phyloP scores from a whole-genome alignment of 1,284 basidiomycete species.

The Austroboletus novae-zelandiae region DNA sequence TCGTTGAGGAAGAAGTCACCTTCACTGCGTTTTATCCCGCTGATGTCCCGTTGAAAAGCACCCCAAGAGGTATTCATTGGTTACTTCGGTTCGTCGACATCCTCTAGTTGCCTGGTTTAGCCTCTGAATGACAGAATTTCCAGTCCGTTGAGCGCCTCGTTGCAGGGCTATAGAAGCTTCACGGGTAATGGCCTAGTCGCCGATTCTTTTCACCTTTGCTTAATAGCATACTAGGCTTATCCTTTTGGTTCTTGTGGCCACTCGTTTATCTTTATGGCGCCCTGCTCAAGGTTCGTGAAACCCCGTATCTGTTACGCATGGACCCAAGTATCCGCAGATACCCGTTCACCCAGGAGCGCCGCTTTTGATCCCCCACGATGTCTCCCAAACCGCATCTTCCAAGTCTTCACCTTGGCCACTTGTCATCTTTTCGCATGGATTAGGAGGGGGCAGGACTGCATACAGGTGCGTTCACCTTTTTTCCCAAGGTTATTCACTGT shows the following conservation, averaged over 20 bases:
- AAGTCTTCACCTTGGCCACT: slow-evolving; percentile 56
- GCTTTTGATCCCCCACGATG: slow-evolving; percentile 41
- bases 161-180: slow-evolving; percentile 46
- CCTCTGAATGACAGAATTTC: not conserved
- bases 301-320: not conserved
- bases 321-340: slow-evolving; percentile 37
- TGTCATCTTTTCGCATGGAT: slow-evolving; percentile 79
- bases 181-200: slow-evolving; percentile 27
- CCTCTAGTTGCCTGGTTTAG: not conserved
- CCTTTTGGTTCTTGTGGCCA: slow-evolving; percentile 48
- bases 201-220: not conserved
- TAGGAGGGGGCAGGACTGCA: slow-evolving; percentile 69
- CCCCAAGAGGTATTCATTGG: slow-evolving; percentile 48
- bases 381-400: slow-evolving; percentile 1
- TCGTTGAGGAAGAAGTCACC: slow-evolving; percentile 53
- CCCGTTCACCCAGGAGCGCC: slow-evolving; percentile 57
- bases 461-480: slow-evolving; percentile 51
- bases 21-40: slow-evolving; percentile 64
- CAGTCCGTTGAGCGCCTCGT: slow-evolving; percentile 43
- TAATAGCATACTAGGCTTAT: slow-evolving; percentile 26
- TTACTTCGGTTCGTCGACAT: slow-evolving; percentile 42
- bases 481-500: not conserved
- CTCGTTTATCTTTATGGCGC: slow-evolving; percentile 48
- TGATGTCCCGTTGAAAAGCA: slow-evolving; percentile 26
- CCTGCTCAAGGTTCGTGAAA: slow-evolving; percentile 39